Conservation (phyloP, 768 basidiomycete species). For the Suillus clintonianus region DNA sequence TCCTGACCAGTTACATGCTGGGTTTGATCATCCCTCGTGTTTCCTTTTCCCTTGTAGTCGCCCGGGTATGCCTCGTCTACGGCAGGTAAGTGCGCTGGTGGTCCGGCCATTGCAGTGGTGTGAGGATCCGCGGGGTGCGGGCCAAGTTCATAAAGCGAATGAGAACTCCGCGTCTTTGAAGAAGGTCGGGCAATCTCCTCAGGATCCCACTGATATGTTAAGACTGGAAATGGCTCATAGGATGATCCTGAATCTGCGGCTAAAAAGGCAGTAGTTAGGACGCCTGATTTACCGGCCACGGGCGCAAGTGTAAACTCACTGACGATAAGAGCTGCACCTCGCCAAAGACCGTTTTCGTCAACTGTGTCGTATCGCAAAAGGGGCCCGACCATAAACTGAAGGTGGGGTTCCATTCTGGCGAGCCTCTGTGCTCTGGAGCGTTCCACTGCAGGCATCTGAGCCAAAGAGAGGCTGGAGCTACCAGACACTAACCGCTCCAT, state of each 20-base stretch:
- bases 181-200: constrained; percentile 31
- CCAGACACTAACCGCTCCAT: constrained; percentile 17
- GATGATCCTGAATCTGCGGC: constrained; percentile 78
- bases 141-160: constrained; percentile 50
- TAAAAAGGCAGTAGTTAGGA: constrained; percentile 22
- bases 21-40: constrained; percentile 31
- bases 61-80: constrained; percentile 4
- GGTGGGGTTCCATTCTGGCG: constrained; percentile 75
- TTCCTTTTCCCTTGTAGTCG: constrained; percentile 20
- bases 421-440: constrained; percentile 59
- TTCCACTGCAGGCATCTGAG: constrained; percentile 61
- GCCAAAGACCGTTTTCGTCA: constrained; percentile 76
- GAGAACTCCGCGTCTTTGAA: constrained; percentile 26
- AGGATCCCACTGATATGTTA: constrained; percentile 78
- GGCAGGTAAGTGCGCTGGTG: constrained; percentile 6
- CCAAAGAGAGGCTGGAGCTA: constrained; percentile 35
- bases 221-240: constrained; percentile 71
- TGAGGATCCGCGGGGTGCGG: constrained; percentile 79
- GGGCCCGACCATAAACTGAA: constrained; percentile 92
- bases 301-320: constrained; percentile 50
- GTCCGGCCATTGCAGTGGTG: constrained; percentile 42
- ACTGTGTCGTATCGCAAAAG: constrained; percentile 89
- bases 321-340: constrained; percentile 86
- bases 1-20: constrained; percentile 62
- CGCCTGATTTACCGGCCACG: background rate